Percentiles rank a stretch among this genome's conserved stretches.
Evolutionary conservation across 2,329 filamentous ascomycete species (phyloP).

Genomic region (Sporothrix schenckii): DNA sequence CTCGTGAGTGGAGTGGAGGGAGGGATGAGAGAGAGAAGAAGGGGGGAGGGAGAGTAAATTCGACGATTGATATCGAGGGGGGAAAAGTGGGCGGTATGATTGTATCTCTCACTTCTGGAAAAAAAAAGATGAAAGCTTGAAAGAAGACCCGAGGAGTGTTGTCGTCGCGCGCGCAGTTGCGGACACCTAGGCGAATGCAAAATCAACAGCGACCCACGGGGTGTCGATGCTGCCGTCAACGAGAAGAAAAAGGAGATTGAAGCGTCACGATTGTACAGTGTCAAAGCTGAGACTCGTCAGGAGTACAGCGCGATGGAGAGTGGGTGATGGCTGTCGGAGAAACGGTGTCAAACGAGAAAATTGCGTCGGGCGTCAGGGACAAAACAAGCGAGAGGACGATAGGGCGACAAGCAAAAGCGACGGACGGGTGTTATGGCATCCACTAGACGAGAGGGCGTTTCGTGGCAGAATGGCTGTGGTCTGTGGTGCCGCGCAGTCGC

Average conservation of each 20-base stretch:
- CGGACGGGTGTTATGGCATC: background rate
- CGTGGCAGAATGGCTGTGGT: constrained; percentile 10
- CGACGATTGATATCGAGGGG: background rate
- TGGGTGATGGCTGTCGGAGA: constrained; percentile 13
- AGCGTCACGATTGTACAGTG: background rate
- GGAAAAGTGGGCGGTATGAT: background rate
- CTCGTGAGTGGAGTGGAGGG: constrained; percentile 6
- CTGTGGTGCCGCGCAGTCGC: background rate
- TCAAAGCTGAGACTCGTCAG: constrained; percentile 14
- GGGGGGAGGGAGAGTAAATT: background rate
- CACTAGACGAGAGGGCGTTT: background rate
- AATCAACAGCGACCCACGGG: constrained; percentile 6
- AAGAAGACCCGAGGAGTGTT: background rate
- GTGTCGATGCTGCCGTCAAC: background rate
- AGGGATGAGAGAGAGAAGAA: background rate
- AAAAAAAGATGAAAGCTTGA: background rate
- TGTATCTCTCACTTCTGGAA: background rate
- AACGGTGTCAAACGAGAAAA: constrained; percentile 1
- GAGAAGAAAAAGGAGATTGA: background rate
- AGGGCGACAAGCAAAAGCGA: background rate
- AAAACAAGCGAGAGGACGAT: background rate
- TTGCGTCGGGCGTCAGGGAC: constrained; percentile 18
- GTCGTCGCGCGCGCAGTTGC: background rate
- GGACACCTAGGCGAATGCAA: background rate
- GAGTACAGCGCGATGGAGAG: background rate